Evolutionary conservation across 345 rosid genomes (phyloP).

Genomic region (Physaria fendleri): DNA sequence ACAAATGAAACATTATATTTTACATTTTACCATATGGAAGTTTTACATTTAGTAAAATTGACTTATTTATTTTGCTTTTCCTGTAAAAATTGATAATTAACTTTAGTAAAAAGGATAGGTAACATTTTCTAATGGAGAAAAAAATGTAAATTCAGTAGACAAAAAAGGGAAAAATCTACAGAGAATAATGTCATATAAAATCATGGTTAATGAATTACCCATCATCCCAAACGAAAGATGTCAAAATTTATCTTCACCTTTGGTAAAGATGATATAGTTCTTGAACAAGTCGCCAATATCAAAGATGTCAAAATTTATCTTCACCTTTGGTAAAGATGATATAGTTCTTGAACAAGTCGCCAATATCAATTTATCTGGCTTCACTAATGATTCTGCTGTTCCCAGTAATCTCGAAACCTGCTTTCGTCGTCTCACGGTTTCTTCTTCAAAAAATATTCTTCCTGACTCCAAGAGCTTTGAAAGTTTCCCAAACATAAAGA

Average conservation of each 20-base stretch:
- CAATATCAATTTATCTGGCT: conserved; percentile 54
- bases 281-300: conserved; percentile 49
- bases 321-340: no score
- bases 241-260: no score
- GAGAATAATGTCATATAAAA: background rate
- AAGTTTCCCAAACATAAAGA: background rate
- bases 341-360: conserved; percentile 69
- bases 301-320: conserved; percentile 49
- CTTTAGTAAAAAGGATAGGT: no score
- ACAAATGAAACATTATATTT: no score
- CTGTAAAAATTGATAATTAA: background rate
- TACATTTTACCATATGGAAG: no score
- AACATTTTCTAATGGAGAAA: background rate
- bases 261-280: no score
- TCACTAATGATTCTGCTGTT: conserved; percentile 37
- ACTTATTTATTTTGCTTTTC: no score
- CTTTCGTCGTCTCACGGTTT: conserved; percentile 51
- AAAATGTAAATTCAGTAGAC: no score
- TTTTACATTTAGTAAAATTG: no score
- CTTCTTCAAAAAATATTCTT: background rate
- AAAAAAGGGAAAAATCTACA: no score
- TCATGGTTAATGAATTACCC: conserved; percentile 25
- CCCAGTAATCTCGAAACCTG: conserved; percentile 61
- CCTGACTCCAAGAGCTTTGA: conserved; percentile 19
- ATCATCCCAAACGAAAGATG: conserved; percentile 31